These are phyloP conservation scores for Lactarius tabidus DNA, from an alignment of 768 basidiomycete species.

Conservation along the genomic window DNA sequence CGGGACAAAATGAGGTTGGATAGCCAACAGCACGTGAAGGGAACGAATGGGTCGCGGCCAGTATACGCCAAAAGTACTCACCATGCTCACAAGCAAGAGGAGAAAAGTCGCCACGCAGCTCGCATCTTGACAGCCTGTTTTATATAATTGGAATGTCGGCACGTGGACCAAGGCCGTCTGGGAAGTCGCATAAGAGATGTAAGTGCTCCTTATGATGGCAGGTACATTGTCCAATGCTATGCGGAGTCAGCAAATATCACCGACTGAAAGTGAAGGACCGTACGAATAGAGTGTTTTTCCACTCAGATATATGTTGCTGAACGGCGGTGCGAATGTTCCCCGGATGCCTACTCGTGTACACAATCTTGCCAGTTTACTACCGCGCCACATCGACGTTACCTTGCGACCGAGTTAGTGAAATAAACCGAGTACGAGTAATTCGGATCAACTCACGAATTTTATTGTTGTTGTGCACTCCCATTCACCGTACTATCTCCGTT, in stretches of 20 bases:
- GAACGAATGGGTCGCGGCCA: neutral
- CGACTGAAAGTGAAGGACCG: neutral
- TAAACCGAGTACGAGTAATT: too few relatives aligned
- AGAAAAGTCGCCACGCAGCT: neutral
- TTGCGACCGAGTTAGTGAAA: too few relatives aligned
- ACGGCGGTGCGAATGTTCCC: too few relatives aligned
- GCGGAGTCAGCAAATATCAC: too few relatives aligned
- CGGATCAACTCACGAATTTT: slow-evolving; percentile 42
- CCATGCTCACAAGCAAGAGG: neutral
- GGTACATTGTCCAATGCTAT: too few relatives aligned
- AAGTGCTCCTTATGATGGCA: too few relatives aligned
- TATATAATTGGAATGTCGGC: neutral
- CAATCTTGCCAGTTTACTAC: too few relatives aligned
- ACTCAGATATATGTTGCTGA: neutral
- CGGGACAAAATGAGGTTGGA: neutral
- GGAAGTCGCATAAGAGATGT: too few relatives aligned
- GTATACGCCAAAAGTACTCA: neutral
- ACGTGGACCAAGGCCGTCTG: neutral
- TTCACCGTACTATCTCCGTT: slow-evolving; percentile 23
- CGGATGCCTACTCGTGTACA: too few relatives aligned
- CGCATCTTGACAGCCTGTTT: neutral
- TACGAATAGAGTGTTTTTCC: neutral
- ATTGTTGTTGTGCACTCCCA: neutral
- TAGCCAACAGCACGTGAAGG: neutral
- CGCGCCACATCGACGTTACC: too few relatives aligned